phyloP scores from a whole-genome alignment of 164 flowering plant species.

The Vitis labrusca region DNA sequence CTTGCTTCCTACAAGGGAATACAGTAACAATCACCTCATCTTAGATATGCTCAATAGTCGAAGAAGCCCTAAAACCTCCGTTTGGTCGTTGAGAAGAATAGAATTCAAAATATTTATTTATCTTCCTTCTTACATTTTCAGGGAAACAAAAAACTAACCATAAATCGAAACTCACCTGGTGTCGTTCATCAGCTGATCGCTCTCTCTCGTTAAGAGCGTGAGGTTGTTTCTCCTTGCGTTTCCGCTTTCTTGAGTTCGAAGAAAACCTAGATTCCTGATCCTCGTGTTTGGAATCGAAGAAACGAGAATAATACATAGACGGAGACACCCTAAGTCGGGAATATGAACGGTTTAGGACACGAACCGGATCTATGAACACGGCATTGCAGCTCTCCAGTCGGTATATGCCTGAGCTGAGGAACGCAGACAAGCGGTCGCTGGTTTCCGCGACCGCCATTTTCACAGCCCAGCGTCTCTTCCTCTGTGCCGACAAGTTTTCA shows the following conservation, averaged over 20 bases:
- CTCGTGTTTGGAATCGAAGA: constrained; percentile 33
- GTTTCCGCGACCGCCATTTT: constrained; percentile 31
- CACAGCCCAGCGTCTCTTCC: background rate
- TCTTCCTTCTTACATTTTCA: background rate
- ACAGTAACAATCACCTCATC: no score
- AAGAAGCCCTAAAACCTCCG: no score
- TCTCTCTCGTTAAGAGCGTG: constrained; percentile 60
- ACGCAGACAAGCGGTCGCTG: constrained; percentile 31
- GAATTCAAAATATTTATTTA: no score
- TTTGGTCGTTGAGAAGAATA: no score
- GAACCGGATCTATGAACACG: constrained; percentile 80
- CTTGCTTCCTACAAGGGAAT: constrained; percentile 53
- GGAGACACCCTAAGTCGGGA: constrained; percentile 68
- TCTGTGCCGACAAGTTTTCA: no score
- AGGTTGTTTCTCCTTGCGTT: constrained; percentile 40
- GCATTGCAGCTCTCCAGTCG: constrained; percentile 39
- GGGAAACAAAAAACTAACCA: background rate
- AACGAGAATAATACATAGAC: constrained; percentile 79
- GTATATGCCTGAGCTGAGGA: constrained; percentile 59
- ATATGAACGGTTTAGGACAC: constrained; percentile 69
- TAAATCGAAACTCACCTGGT: constrained; percentile 48
- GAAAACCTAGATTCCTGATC: constrained; percentile 10
- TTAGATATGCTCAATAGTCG: no score
- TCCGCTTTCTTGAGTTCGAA: constrained; percentile 40
- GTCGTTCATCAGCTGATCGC: constrained; percentile 65